These are phyloP conservation scores for Fragilaria radians DNA, from an alignment of 108 stramenopile genomes.

Conservation along the genomic window DNA sequence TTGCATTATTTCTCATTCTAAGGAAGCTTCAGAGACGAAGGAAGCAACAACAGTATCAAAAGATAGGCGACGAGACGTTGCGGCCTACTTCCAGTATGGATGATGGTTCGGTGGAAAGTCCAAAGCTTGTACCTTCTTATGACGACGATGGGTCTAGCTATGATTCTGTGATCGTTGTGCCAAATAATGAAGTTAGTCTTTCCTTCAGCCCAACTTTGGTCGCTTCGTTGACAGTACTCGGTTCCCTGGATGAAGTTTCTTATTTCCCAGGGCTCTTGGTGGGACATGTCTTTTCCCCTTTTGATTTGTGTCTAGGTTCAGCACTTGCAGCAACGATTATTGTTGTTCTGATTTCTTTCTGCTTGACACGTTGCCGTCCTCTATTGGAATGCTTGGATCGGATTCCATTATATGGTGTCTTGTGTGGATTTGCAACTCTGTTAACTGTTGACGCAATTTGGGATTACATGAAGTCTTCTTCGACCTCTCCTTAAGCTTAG, in stretches of 20 bases:
- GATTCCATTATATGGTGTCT: slow-evolving; percentile 52
- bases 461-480: slow-evolving; percentile 18
- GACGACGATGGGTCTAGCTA: slow-evolving; percentile 12
- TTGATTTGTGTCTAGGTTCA: slow-evolving; percentile 53
- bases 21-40: slow-evolving; percentile 7
- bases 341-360: slow-evolving; percentile 33
- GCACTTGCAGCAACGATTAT: slow-evolving; percentile 56
- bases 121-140: too few relatives aligned
- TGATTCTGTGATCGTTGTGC: too few relatives aligned
- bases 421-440: slow-evolving; percentile 49
- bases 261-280: slow-evolving; percentile 68
- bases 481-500: too few relatives aligned
- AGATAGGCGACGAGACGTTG: slow-evolving; percentile 10
- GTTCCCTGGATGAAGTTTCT: slow-evolving; percentile 61
- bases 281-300: slow-evolving; percentile 49
- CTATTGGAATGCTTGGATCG: slow-evolving; percentile 49
- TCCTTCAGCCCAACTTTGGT: slow-evolving; percentile 33
- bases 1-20: slow-evolving; percentile 23
- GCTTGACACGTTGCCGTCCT: slow-evolving; percentile 40
- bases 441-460: slow-evolving; percentile 39
- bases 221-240: slow-evolving; percentile 44
- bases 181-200: slow-evolving; percentile 6
- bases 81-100: background rate
- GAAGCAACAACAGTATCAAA: slow-evolving; percentile 1
- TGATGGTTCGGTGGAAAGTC: slow-evolving; percentile 2